These are phyloP conservation scores for Elaeis guineensis DNA, from an alignment of 176 grass and related monocot species.

Conservation along the genomic window DNA sequence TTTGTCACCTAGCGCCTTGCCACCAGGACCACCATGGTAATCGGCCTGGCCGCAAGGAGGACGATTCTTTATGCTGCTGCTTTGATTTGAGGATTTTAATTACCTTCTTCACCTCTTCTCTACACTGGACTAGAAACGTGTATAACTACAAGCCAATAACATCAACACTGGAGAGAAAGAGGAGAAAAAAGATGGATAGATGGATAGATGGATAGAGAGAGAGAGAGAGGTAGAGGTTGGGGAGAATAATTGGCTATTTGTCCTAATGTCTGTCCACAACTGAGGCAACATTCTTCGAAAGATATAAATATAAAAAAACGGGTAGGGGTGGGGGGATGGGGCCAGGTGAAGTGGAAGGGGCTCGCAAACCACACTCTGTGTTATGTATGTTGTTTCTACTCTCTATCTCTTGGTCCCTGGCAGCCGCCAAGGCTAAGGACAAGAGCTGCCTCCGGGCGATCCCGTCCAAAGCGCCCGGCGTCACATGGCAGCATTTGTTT, in stretches of 20 bases:
- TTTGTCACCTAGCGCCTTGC: not conserved
- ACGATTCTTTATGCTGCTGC: not conserved
- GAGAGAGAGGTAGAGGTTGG: not conserved
- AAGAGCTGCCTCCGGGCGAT: too few species aligned
- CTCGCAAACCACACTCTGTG: too few species aligned
- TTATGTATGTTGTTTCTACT: too few species aligned
- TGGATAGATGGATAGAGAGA: too few species aligned
- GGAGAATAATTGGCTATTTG: not conserved
- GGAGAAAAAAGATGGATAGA: too few species aligned
- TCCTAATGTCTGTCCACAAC: not conserved
- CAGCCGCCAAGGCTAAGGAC: too few species aligned
- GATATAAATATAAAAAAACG: not conserved
- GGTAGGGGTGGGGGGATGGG: not conserved
- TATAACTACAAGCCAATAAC: too few species aligned
- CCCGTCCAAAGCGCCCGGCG: not conserved
- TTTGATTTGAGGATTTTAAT: not conserved
- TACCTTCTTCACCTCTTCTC: not conserved
- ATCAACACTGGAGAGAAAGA: not conserved
- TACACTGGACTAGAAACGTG: too few species aligned
- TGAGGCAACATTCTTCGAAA: constrained; percentile 1
- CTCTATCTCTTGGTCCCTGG: too few species aligned
- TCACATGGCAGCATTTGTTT: not conserved
- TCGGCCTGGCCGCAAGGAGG: too few species aligned
- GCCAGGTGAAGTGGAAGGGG: not conserved
- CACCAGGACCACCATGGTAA: too few species aligned